These are phyloP conservation scores for Leucoagaricus sp. DNA, from an alignment of 1,284 basidiomycete species.

Conservation along the genomic window DNA sequence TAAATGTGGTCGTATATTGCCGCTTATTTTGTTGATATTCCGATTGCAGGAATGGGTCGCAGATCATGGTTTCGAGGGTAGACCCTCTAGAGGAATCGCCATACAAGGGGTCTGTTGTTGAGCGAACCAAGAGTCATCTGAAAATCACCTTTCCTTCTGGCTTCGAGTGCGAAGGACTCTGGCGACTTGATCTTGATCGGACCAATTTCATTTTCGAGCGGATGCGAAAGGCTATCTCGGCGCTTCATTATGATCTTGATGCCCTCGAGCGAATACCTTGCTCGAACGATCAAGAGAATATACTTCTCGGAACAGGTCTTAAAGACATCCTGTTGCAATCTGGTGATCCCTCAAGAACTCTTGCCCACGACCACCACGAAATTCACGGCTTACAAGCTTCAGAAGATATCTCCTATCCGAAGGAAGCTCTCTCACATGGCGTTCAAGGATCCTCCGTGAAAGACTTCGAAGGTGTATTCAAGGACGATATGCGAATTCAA, in stretches of 20 bases:
- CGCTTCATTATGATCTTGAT: slow-evolving; percentile 59
- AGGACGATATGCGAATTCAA: slow-evolving; percentile 68
- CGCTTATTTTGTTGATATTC: not conserved
- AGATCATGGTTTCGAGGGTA: slow-evolving; percentile 62
- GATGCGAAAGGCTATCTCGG: slow-evolving; percentile 68
- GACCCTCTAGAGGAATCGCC: slow-evolving; percentile 59
- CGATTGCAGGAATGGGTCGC: slow-evolving; percentile 57
- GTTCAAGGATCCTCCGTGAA: slow-evolving; percentile 7
- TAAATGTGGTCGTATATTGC: slow-evolving; percentile 17
- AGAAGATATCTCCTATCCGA: slow-evolving; percentile 14
- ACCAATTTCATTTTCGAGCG: slow-evolving; percentile 70
- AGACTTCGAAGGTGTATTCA: slow-evolving; percentile 53
- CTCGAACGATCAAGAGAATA: slow-evolving; percentile 35
- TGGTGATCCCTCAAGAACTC: slow-evolving; percentile 30
- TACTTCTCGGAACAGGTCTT: slow-evolving; percentile 68
- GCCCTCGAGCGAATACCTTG: slow-evolving; percentile 34
- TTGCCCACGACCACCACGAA: slow-evolving; percentile 19
- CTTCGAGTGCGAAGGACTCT: slow-evolving; percentile 52
- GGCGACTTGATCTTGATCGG: slow-evolving; percentile 77
- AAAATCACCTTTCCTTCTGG: slow-evolving; percentile 56
- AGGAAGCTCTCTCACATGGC: slow-evolving; percentile 6
- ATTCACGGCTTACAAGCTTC: slow-evolving; percentile 7
- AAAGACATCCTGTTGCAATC: slow-evolving; percentile 64
- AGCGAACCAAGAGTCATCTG: slow-evolving; percentile 48
- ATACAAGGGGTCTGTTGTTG: slow-evolving; percentile 59